Conservation (phyloP, 2,329 filamentous ascomycete species). For the Colletotrichum karsti region DNA sequence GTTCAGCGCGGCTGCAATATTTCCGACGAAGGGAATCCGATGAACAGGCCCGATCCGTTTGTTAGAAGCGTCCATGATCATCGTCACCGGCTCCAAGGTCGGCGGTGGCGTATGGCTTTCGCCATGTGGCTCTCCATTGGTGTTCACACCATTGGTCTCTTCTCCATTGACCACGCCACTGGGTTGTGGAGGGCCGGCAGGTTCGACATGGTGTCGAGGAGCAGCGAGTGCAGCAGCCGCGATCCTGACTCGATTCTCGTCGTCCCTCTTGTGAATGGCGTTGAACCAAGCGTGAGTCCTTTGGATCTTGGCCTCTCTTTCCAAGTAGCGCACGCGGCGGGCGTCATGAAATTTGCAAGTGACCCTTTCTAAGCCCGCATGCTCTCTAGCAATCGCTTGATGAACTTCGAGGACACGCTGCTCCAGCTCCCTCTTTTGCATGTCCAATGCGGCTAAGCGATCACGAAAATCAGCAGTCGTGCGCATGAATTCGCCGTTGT, state of each 20-base stretch:
- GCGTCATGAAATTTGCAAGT: neutral
- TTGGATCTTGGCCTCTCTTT: neutral
- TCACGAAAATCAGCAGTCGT: neutral
- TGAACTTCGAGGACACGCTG: constrained; percentile 8
- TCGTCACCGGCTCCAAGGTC: neutral
- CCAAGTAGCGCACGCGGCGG: neutral
- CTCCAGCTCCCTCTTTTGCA: constrained; percentile 20
- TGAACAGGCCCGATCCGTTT: constrained; percentile 46
- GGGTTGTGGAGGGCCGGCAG: neutral
- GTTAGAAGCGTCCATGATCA: constrained; percentile 46
- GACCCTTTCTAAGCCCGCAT: constrained; percentile 5
- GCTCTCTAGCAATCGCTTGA: constrained; percentile 8
- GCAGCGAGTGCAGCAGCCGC: constrained; percentile 15
- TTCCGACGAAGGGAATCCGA: constrained; percentile 33
- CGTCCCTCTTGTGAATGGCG: neutral
- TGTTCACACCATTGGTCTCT: neutral
- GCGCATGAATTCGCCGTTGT: neutral
- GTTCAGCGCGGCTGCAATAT: neutral
- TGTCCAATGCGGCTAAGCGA: neutral
- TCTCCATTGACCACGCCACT: neutral
- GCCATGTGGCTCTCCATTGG: neutral
- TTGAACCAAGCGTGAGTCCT: constrained; percentile 1
- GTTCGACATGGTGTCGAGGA: neutral
- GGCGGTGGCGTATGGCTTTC: neutral
- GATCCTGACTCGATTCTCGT: constrained; percentile 3